Percentiles rank a stretch among this genome's conserved stretches.
These are phyloP conservation scores for Tetrahymena malaccensis DNA, from an alignment of 73 alveolate genomes.

Conservation along the genomic window DNA sequence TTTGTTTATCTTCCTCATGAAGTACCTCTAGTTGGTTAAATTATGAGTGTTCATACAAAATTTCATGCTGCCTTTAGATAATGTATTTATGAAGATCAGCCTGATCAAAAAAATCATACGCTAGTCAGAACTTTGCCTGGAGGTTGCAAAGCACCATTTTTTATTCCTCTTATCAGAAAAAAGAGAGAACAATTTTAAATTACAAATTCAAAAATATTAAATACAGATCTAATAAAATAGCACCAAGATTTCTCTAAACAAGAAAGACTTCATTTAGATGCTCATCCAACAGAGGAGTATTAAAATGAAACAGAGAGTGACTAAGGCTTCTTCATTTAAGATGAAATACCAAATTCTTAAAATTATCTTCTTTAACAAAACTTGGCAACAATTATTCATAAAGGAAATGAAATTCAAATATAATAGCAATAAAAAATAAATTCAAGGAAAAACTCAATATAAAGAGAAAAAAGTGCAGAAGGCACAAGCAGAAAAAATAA, in stretches of 20 bases:
- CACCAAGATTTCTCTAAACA: background rate
- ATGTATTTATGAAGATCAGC: background rate
- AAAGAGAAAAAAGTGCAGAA: background rate
- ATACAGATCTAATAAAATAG: background rate
- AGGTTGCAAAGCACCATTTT: background rate
- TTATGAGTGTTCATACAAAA: slow-evolving; percentile 28
- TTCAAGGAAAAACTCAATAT: background rate
- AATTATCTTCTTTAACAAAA: background rate
- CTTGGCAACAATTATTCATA: background rate
- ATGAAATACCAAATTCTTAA: background rate
- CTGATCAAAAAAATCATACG: background rate
- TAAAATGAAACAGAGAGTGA: background rate
- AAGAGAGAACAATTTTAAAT: background rate
- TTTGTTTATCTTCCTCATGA: slow-evolving; percentile 32
- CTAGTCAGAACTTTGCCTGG: background rate
- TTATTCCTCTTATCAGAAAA: background rate
- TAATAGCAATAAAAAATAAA: background rate
- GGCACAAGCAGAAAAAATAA: background rate
- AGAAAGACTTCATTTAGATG: background rate
- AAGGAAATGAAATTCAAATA: background rate
- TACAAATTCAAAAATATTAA: background rate
- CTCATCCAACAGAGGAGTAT: background rate
- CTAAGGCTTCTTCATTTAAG: background rate
- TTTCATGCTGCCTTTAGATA: slow-evolving; percentile 5
- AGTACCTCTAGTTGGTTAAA: slow-evolving; percentile 18